Evolutionary conservation across 1,139 yeast genomes (phyloP).

Genomic region (Geotrichum bryndzae): DNA sequence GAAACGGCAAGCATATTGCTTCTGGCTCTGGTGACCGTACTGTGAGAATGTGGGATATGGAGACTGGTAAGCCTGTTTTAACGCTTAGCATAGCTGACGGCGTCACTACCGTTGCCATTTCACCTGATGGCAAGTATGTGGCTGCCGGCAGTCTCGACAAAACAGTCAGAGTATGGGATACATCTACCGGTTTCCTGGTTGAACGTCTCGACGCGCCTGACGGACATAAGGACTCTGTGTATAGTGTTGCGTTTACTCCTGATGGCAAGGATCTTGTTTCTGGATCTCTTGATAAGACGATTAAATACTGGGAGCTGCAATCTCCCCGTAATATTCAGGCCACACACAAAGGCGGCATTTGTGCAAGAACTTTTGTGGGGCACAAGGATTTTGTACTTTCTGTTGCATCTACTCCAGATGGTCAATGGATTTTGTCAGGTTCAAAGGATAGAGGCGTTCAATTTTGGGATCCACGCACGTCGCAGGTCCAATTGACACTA

Average conservation of each 20-base stretch:
- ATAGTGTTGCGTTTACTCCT: conserved; percentile 89
- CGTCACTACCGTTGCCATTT: conserved; percentile 71
- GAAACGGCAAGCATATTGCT: conserved; percentile 88
- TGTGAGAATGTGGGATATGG: conserved; percentile 94
- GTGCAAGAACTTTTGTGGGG: conserved; percentile 91
- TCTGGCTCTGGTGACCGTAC: conserved; percentile 97
- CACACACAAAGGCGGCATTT: conserved; percentile 43
- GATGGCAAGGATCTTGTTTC: conserved; percentile 90
- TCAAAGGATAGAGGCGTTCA: conserved; percentile 96
- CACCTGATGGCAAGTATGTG: conserved; percentile 83
- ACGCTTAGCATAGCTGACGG: conserved; percentile 79
- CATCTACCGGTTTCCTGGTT: conserved; percentile 76
- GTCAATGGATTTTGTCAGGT: conserved; percentile 86
- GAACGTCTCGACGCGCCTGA: conserved; percentile 92
- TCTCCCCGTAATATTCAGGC: conserved; percentile 40
- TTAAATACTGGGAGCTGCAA: conserved; percentile 88
- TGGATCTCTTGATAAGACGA: conserved; percentile 93
- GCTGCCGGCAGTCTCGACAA: conserved; percentile 97
- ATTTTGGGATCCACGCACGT: conserved; percentile 91
- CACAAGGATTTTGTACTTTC: conserved; percentile 94
- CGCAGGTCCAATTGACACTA: conserved; percentile 89
- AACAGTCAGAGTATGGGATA: conserved; percentile 96
- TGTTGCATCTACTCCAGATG: conserved; percentile 92
- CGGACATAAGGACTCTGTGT: conserved; percentile 95
- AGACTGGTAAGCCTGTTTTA: conserved; percentile 75